Conservation (phyloP, 192 early-diverging fungal genomes). For the Coemansia sp. region DNA sequence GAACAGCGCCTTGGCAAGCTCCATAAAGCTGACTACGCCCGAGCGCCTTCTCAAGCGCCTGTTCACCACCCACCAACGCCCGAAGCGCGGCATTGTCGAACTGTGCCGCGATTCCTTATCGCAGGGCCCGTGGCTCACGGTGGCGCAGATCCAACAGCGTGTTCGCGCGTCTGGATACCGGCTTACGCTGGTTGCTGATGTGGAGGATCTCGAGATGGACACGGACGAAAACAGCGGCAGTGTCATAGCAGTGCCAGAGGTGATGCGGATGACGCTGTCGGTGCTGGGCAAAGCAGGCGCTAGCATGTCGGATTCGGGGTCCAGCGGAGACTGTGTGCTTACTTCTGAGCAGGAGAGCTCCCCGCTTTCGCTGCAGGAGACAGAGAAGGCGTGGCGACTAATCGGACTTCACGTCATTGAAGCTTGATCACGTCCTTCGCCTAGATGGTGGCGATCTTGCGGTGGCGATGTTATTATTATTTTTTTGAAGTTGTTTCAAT, state of each 20-base stretch:
- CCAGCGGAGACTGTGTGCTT: slow-evolving; percentile 33
- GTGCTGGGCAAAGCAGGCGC: slow-evolving; percentile 40
- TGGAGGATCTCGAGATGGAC: slow-evolving; percentile 39
- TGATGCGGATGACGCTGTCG: slow-evolving; percentile 51
- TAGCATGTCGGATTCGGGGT: slow-evolving; percentile 11
- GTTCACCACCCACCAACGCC: slow-evolving; percentile 52
- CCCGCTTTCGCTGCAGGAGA: slow-evolving; percentile 38
- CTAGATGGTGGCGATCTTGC: neutral
- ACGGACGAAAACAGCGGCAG: slow-evolving; percentile 52
- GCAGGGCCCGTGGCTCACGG: slow-evolving; percentile 26
- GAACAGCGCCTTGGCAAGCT: slow-evolving; percentile 1
- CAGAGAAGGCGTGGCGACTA: slow-evolving; percentile 45
- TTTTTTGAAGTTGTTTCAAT: neutral
- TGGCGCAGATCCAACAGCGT: slow-evolving; percentile 51
- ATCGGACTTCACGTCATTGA: slow-evolving; percentile 52
- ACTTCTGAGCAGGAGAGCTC: slow-evolving; percentile 39
- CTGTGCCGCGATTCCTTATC: neutral
- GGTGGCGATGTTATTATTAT: neutral
- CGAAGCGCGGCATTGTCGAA: slow-evolving; percentile 8
- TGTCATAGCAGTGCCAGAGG: slow-evolving; percentile 46
- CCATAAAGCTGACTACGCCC: slow-evolving; percentile 27
- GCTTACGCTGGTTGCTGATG: slow-evolving; percentile 46
- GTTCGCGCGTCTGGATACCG: slow-evolving; percentile 46
- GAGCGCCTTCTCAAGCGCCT: slow-evolving; percentile 51
- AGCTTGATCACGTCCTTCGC: neutral